A percentile compares a stretch with the other conserved stretches of the same genome.
Evolutionary conservation across 2,329 filamentous ascomycete species (phyloP).

Genomic region (Nothophoma quercina): DNA sequence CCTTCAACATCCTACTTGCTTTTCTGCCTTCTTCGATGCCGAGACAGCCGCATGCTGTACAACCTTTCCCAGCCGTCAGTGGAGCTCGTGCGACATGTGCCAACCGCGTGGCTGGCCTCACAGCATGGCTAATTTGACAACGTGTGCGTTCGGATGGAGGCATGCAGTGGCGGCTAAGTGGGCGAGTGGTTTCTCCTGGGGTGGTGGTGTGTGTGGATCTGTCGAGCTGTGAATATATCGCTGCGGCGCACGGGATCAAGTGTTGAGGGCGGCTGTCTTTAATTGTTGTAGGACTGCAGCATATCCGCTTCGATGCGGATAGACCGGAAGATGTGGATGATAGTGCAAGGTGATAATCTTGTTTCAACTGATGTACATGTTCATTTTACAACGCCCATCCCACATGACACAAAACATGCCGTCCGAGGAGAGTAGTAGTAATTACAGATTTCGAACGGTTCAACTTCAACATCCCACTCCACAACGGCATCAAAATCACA

Average conservation of each 20-base stretch:
- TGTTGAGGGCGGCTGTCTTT: too few species aligned
- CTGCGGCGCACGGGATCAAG: too few species aligned
- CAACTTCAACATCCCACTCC: neutral
- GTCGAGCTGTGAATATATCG: too few species aligned
- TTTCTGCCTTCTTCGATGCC: neutral
- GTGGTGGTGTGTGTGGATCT: too few species aligned
- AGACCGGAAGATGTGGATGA: too few species aligned
- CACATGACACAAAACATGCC: slow-evolving; percentile 3
- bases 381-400: slow-evolving; percentile 16
- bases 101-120: neutral
- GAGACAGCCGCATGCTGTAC: neutral
- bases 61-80: neutral
- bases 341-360: neutral
- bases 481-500: neutral
- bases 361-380: slow-evolving; percentile 16
- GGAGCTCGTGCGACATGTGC: neutral
- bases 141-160: too few species aligned
- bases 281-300: too few species aligned
- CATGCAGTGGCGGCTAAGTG: too few species aligned
- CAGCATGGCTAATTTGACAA: too few species aligned
- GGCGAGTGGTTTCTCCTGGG: too few species aligned
- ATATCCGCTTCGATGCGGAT: too few species aligned
- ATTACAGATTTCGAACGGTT: slow-evolving; percentile 16
- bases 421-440: slow-evolving; percentile 8
- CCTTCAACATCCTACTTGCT: neutral